Evolutionary conservation across 176 grass and related monocot genomes (phyloP), one percentile per base, ranked within the genome.

Genomic region (Miscanthus lutarioriparius): DNA sequence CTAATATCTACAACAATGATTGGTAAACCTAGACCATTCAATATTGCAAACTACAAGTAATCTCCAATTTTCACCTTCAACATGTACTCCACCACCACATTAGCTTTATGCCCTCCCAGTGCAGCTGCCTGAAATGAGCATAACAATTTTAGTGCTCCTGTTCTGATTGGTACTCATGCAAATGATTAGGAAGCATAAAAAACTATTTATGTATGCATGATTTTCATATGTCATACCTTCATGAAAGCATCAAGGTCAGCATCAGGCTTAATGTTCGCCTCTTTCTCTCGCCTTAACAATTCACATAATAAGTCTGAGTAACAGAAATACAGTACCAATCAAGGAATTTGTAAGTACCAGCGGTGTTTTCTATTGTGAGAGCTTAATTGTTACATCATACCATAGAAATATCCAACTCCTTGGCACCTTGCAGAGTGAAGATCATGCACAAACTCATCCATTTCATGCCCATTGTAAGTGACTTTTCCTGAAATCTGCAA

Each of bases 391-490:
- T 53, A 19, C 44, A 75, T 75, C 54, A 61, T 89, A 92, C 92
- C 92, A 27, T 88, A 87, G 20, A 64, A 76, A 78, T 49, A 75
- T 38, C 89, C 92, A 28, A 91, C 86, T 62, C 92, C 92, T 63
- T 94, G 92, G 75, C 89, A 91, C 63, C 86, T 73, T 7, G 92
- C 89, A 47, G 92, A 94, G 86, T 94, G 92, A 25, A 91, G 80
- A 48, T 94, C 92, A 63, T 91, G 76, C 41, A 94, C 92, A 78
- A 94, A 94, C n/a, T 91, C 89, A 19, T 75, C 59, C 89, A 94
- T 88, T 23, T 32, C 36, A 77, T 94, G 92, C 3, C 92, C 89
- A 33, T 94, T 94, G 36, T 91, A 94, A 25, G 92, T 91, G 17
- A 91, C 83, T 63, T 58, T 88, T 10, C 92, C 92, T n/a, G 64